Percentiles rank a stretch among this genome's conserved stretches.
Evolutionary conservation across 306 rosid species (phyloP).

Genomic region (Pyrus pyrifolia): DNA sequence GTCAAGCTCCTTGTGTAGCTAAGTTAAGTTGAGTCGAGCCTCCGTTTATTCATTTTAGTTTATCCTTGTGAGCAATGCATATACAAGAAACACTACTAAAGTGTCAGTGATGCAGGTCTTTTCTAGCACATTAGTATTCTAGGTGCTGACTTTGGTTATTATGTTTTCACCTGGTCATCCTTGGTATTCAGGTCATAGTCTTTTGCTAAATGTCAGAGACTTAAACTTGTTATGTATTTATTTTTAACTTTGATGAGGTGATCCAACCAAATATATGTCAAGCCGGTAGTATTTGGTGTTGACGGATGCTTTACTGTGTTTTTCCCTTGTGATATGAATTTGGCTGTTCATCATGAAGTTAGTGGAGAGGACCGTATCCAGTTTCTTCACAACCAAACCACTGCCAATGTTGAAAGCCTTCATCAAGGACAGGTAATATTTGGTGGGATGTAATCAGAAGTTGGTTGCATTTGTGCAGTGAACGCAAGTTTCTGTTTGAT

Average conservation of each 20-base stretch:
- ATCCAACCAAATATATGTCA: background rate
- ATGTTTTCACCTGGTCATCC: background rate
- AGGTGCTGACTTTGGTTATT: too few relatives aligned
- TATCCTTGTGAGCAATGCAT: background rate
- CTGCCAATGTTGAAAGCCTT: conserved; percentile 78
- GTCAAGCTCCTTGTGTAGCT: background rate
- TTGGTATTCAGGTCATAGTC: background rate
- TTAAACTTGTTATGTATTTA: background rate
- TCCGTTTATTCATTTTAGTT: background rate
- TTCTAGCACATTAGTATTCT: too few relatives aligned
- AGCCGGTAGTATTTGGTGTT: background rate
- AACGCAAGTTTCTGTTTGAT: conserved; percentile 10
- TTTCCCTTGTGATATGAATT: conserved; percentile 11
- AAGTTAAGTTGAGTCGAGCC: background rate
- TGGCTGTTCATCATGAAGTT: conserved; percentile 37
- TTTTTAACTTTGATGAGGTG: background rate
- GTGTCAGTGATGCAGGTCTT: background rate
- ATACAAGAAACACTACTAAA: background rate
- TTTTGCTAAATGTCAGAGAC: background rate
- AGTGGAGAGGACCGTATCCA: conserved; percentile 84
- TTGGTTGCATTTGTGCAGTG: conserved; percentile 19
- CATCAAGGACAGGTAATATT: conserved; percentile 68
- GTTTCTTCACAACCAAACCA: conserved; percentile 96
- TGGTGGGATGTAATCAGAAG: conserved; percentile 11
- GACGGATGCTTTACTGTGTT: conserved; percentile 1